phyloP scores from a whole-genome alignment of 1,284 basidiomycete species.

The Vanrija sp. region DNA sequence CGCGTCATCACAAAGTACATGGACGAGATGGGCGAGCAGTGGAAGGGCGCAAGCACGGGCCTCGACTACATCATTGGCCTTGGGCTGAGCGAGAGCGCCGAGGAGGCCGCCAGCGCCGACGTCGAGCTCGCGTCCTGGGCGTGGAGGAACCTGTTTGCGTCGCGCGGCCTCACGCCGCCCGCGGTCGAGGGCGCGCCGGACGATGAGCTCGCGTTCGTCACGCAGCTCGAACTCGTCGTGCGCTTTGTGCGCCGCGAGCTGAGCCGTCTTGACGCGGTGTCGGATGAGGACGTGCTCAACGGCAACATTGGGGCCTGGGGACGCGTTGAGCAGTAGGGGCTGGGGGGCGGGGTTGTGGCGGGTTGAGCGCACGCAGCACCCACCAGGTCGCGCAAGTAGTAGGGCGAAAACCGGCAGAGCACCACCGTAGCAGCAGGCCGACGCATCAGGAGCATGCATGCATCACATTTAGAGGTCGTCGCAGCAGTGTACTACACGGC shows the following conservation, averaged over 20 bases:
- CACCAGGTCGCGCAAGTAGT: not conserved
- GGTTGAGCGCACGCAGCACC: too few species aligned
- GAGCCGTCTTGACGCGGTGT: conserved; percentile 64
- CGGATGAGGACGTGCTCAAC: conserved; percentile 64
- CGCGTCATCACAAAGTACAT: conserved; percentile 82
- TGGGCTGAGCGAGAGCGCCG: conserved; percentile 16
- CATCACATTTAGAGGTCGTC: not conserved
- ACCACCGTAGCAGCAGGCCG: too few species aligned
- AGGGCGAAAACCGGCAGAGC: not conserved
- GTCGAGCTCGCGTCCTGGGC: conserved; percentile 77
- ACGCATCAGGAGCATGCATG: not conserved
- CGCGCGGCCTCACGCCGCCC: conserved; percentile 25
- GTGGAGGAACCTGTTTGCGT: conserved; percentile 81
- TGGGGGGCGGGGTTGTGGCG: too few species aligned
- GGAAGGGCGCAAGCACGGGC: conserved; percentile 75
- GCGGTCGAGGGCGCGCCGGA: conserved; percentile 24
- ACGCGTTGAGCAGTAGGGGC: conserved; percentile 11
- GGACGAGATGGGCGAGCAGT: conserved; percentile 85
- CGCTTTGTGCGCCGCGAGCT: conserved; percentile 74
- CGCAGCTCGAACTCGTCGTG: conserved; percentile 72
- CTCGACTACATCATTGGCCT: conserved; percentile 65
- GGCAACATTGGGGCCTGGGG: conserved; percentile 50
- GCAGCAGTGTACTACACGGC: too few species aligned
- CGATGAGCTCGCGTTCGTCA: conserved; percentile 67
- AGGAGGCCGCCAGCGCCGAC: conserved; percentile 52